A percentile compares a stretch with the other conserved stretches of the same genome.
Conservation (phyloP, 306 rosid genomes). For the Glycine tomentella region DNA sequence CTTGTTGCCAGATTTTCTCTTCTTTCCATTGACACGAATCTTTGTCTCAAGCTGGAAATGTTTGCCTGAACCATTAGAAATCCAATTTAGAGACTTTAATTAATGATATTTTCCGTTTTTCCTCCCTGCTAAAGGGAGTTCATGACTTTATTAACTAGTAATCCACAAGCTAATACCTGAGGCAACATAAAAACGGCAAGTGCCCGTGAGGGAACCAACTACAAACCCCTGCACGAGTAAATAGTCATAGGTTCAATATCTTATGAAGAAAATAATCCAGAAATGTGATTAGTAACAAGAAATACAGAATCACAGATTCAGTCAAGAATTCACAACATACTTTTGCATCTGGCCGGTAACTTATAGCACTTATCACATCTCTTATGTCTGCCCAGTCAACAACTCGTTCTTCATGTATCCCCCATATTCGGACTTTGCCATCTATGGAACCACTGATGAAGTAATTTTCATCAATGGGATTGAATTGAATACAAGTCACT, state of each 20-base stretch:
- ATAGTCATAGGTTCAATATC: conserved; percentile 36
- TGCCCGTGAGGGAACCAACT: conserved; percentile 79
- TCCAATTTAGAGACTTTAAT: conserved; percentile 45
- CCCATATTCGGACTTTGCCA: conserved; percentile 94
- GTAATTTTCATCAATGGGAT: conserved; percentile 73
- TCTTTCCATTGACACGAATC: conserved; percentile 61
- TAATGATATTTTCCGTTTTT: background rate
- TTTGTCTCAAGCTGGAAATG: conserved; percentile 60
- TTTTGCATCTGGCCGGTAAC: conserved; percentile 79
- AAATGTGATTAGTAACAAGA: background rate
- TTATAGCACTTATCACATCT: conserved; percentile 84
- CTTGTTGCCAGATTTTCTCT: conserved; percentile 69
- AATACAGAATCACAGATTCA: background rate
- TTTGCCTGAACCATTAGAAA: conserved; percentile 60
- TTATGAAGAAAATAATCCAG: background rate
- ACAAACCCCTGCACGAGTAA: conserved; percentile 70
- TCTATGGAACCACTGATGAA: conserved; percentile 93
- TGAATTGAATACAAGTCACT: conserved; percentile 94
- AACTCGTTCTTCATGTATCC: conserved; percentile 71
- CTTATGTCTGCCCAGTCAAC: conserved; percentile 85
- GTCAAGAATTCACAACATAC: conserved; percentile 54
- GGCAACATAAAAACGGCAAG: conserved; percentile 68
- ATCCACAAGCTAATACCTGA: conserved; percentile 64
- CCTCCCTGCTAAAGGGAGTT: background rate
- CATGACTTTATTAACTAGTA: conserved; percentile 17